These are phyloP conservation scores for Sextonia rubra DNA, from an alignment of 164 flowering plant species.

Conservation along the genomic window DNA sequence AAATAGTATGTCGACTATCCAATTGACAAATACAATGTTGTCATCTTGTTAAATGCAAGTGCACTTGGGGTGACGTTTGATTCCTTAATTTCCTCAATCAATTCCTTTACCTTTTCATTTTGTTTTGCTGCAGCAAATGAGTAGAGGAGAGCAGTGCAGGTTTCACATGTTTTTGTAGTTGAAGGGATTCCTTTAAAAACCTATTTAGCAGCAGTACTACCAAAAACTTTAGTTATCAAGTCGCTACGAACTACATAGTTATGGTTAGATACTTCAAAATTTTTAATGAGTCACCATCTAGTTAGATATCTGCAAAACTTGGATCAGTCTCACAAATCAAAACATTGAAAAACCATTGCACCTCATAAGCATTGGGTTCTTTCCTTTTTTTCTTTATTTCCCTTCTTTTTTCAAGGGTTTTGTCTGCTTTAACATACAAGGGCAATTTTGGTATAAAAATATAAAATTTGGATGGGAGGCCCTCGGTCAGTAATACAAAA, in stretches of 20 bases:
- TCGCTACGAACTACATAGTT: constrained; percentile 73
- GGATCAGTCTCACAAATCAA: constrained; percentile 4
- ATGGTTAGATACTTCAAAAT: constrained; percentile 48
- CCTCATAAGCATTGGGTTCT: too few relatives aligned
- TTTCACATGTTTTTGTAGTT: constrained; percentile 60
- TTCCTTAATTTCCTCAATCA: constrained; percentile 50
- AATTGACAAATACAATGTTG: constrained; percentile 84
- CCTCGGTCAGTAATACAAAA: too few relatives aligned
- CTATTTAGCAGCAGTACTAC: constrained; percentile 2
- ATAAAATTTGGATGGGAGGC: too few relatives aligned
- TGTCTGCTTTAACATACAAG: too few relatives aligned
- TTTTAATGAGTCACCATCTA: constrained; percentile 57
- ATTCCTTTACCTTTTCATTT: constrained; percentile 60
- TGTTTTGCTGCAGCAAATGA: constrained; percentile 66
- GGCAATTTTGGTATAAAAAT: too few relatives aligned
- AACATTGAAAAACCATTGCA: not conserved
- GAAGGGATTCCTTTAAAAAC: constrained; percentile 3
- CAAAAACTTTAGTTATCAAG: constrained; percentile 23
- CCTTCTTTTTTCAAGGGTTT: too few relatives aligned
- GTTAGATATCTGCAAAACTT: constrained; percentile 65
- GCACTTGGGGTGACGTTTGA: constrained; percentile 44
- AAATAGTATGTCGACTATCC: constrained; percentile 78
- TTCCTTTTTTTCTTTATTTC: too few relatives aligned
- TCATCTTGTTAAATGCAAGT: constrained; percentile 77
- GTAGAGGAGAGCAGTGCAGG: constrained; percentile 86